A percentile compares a stretch with the other conserved stretches of the same genome.
phyloP scores from a whole-genome alignment of 768 basidiomycete genomes.

The Serendipita sp. region DNA sequence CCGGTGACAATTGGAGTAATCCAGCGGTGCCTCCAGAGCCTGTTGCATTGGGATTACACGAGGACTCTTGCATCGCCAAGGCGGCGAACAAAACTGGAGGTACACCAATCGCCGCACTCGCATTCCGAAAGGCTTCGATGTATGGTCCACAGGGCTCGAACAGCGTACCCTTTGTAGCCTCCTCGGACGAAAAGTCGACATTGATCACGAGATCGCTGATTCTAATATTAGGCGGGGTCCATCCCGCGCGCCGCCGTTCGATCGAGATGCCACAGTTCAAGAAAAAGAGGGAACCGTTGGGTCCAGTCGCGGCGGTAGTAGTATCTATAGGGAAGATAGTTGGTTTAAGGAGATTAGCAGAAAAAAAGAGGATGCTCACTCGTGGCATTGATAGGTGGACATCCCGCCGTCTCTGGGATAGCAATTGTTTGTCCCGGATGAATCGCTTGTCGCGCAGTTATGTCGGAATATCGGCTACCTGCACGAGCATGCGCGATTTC shows the following conservation, averaged over 20 bases:
- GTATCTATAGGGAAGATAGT: background rate
- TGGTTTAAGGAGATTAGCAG: background rate
- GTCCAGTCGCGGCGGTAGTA: background rate
- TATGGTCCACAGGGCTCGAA: background rate
- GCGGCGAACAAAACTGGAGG: conserved; percentile 68
- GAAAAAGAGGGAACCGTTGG: background rate
- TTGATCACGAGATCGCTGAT: background rate
- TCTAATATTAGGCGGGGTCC: background rate
- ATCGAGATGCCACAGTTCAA: background rate
- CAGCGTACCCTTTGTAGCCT: background rate
- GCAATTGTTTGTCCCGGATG: background rate
- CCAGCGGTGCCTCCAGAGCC: conserved; percentile 75
- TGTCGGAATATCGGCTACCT: no score
- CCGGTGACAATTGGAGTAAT: conserved; percentile 19
- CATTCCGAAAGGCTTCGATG: background rate
- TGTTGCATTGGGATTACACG: conserved; percentile 47
- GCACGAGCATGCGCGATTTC: no score
- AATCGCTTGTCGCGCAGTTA: background rate
- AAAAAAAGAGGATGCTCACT: background rate
- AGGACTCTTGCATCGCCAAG: conserved; percentile 79
- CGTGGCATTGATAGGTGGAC: background rate
- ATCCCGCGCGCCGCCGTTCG: background rate
- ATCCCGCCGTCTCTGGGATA: background rate
- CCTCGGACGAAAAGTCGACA: background rate
- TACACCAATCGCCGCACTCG: conserved; percentile 21